Evolutionary conservation across 805 yeast species (phyloP).

Genomic region (Metschnikowia lachancei): DNA sequence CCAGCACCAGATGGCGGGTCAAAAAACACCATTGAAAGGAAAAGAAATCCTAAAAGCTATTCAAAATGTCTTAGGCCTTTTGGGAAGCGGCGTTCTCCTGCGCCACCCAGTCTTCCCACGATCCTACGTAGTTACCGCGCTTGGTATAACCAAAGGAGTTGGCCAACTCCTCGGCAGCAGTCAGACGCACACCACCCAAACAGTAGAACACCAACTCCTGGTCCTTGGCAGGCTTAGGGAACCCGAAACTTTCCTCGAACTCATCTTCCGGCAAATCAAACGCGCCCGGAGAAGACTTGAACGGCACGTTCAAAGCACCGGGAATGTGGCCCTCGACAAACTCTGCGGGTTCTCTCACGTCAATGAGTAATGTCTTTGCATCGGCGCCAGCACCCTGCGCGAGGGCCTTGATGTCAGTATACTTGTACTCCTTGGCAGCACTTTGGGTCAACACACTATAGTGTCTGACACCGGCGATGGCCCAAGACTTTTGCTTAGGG

Average conservation of each 20-base stretch:
- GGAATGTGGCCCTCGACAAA: conserved; percentile 74
- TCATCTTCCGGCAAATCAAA: conserved; percentile 75
- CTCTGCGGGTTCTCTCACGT: conserved; percentile 91
- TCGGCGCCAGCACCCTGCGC: conserved; percentile 27
- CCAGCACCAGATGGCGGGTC: no score
- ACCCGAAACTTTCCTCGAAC: conserved; percentile 76
- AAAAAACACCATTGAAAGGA: no score
- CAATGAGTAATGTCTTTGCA: conserved; percentile 61
- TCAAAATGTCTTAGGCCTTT: conserved; percentile 5
- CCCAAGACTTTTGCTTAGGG: background rate
- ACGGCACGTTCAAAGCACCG: conserved; percentile 81
- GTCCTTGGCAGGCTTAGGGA: conserved; percentile 68
- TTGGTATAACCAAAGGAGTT: conserved; percentile 81
- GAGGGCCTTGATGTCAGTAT: conserved; percentile 49
- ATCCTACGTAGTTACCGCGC: conserved; percentile 84
- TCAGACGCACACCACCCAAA: conserved; percentile 86
- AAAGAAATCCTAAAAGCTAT: no score
- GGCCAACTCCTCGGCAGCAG: conserved; percentile 89
- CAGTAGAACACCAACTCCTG: conserved; percentile 86
- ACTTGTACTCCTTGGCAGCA: conserved; percentile 50
- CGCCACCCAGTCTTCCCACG: conserved; percentile 78
- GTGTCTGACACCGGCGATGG: conserved; percentile 3
- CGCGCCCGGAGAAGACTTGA: conserved; percentile 90
- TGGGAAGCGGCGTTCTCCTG: conserved; percentile 29
- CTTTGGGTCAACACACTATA: conserved; percentile 40